Percentiles rank a stretch among this genome's conserved stretches.
Evolutionary conservation across 2,329 filamentous ascomycete genomes (phyloP).

Genomic region (Talaromyces sp.): DNA sequence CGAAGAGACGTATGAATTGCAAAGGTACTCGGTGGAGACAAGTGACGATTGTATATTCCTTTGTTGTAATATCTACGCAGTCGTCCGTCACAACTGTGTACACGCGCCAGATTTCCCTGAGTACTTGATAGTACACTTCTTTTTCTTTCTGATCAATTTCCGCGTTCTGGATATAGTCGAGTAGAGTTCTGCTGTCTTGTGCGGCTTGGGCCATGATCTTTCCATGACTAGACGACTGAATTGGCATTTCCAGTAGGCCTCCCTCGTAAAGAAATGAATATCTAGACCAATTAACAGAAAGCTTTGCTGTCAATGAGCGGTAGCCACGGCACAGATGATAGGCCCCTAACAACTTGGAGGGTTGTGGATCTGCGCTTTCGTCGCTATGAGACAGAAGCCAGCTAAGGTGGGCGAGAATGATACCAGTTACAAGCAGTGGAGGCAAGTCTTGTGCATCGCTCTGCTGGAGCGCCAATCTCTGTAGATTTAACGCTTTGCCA

Average conservation of each 20-base stretch:
- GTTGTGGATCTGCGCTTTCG: neutral
- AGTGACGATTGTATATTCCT: slow-evolving; percentile 2
- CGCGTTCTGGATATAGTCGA: neutral
- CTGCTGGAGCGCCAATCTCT: slow-evolving; percentile 4
- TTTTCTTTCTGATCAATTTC: neutral
- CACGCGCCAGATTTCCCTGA: neutral
- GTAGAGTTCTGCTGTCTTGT: neutral
- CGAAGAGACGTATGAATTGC: neutral
- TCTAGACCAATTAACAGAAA: neutral
- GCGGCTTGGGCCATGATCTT: neutral
- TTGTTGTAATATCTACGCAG: slow-evolving; percentile 3
- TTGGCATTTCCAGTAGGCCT: neutral
- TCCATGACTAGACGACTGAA: neutral
- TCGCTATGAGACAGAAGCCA: slow-evolving; percentile 10
- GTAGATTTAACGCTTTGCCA: slow-evolving; percentile 6
- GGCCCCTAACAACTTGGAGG: neutral
- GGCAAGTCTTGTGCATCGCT: neutral
- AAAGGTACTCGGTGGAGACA: slow-evolving; percentile 7
- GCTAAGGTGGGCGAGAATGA: slow-evolving; percentile 10
- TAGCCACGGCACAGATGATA: slow-evolving; percentile 7
- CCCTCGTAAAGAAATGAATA: neutral
- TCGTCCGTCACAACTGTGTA: slow-evolving; percentile 2
- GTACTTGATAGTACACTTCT: neutral
- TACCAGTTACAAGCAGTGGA: slow-evolving; percentile 6
- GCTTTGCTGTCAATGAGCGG: neutral